Evolutionary conservation across 139 green algal genomes (phyloP).

Genomic region (Diplosphaera chodatii): DNA sequence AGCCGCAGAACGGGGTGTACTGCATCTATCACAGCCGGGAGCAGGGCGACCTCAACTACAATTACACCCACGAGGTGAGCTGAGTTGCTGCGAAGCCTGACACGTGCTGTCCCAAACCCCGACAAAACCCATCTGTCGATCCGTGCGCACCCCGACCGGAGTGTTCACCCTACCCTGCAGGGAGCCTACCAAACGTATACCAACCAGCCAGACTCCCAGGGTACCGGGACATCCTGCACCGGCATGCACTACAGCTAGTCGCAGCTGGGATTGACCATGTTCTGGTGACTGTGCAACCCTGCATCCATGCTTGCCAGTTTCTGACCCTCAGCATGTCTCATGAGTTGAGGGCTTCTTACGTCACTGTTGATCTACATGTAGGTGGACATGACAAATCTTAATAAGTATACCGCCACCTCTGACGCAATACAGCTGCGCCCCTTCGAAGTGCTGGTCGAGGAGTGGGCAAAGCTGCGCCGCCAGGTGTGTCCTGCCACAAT

Average conservation of each 20-base stretch:
- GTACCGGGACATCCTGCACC: not conserved
- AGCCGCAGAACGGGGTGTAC: not conserved
- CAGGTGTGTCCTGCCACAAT: too few species aligned
- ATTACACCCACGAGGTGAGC: not conserved
- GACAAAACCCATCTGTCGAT: too few species aligned
- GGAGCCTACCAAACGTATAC: not conserved
- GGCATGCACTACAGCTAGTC: not conserved
- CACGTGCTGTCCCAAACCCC: too few species aligned
- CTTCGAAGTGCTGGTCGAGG: not conserved
- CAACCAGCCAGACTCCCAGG: not conserved
- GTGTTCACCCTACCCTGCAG: too few species aligned
- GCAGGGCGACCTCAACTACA: not conserved
- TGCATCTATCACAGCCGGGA: not conserved
- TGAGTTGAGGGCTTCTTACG: too few species aligned
- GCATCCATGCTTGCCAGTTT: too few species aligned
- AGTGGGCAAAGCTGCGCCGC: not conserved
- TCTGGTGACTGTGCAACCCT: too few species aligned
- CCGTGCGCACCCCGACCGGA: too few species aligned
- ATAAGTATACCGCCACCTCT: not conserved
- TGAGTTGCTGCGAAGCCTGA: too few species aligned
- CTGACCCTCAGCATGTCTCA: too few species aligned
- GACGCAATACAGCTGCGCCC: not conserved
- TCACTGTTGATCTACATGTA: too few species aligned
- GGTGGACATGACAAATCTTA: not conserved
- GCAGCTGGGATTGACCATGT: not conserved